These are phyloP conservation scores for Irpex lacteus DNA, from an alignment of 1,284 basidiomycete species.

Conservation along the genomic window DNA sequence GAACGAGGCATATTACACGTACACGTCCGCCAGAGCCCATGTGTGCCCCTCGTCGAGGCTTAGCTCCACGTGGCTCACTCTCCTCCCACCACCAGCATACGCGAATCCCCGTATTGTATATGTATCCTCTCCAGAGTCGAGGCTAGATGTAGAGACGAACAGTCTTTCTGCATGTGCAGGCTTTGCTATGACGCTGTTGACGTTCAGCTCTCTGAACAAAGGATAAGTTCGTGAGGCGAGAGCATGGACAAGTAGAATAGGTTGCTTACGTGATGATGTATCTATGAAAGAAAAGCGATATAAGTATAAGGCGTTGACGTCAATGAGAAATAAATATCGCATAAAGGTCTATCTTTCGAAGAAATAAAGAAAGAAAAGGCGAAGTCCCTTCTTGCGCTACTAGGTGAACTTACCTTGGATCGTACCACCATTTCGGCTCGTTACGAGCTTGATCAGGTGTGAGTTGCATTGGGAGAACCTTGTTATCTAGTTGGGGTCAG, in stretches of 20 bases:
- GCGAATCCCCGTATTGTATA: slow-evolving; percentile 58
- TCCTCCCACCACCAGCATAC: slow-evolving; percentile 64
- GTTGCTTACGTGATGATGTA: slow-evolving; percentile 41
- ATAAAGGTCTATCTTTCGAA: background rate
- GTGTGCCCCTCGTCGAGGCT: slow-evolving; percentile 56
- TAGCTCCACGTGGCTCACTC: slow-evolving; percentile 60
- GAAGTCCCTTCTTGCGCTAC: too few species aligned
- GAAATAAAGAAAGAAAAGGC: background rate
- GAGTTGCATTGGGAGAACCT: slow-evolving; percentile 57
- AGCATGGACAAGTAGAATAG: slow-evolving; percentile 10
- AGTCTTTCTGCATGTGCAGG: slow-evolving; percentile 58
- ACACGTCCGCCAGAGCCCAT: slow-evolving; percentile 52
- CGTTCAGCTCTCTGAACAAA: slow-evolving; percentile 50
- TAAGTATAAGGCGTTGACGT: too few species aligned
- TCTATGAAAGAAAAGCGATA: slow-evolving; percentile 20
- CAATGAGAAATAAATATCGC: background rate
- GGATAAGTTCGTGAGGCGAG: slow-evolving; percentile 3
- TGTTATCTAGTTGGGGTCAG: slow-evolving; percentile 44
- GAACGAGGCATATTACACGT: slow-evolving; percentile 3
- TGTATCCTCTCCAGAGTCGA: background rate
- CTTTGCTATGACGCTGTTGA: slow-evolving; percentile 56
- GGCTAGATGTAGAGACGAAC: slow-evolving; percentile 18
- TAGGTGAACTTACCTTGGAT: slow-evolving; percentile 41
- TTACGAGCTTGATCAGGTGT: slow-evolving; percentile 54
- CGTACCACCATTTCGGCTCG: slow-evolving; percentile 63